Conservation (phyloP, 2,329 filamentous ascomycete genomes). For the Cladosporium cucumerinum region DNA sequence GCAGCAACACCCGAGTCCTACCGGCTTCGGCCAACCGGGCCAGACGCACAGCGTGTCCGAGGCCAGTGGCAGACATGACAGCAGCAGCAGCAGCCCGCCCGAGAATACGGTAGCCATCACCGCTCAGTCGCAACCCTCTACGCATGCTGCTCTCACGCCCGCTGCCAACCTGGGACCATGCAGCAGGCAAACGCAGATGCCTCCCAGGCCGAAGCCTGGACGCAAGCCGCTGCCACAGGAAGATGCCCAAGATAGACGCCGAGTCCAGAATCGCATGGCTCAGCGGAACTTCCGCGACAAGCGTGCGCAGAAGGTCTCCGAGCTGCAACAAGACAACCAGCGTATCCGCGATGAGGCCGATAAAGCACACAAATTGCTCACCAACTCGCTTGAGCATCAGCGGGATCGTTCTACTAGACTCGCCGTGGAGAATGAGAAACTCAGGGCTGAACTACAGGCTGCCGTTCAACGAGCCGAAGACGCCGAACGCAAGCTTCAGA, state of each 20-base stretch:
- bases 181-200: conserved; percentile 37
- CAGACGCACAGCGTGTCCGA: conserved; percentile 6
- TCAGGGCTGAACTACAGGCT: conserved; percentile 4
- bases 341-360: conserved; percentile 33
- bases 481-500: conserved; percentile 13
- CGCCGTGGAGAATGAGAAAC: not conserved
- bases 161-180: conserved; percentile 34
- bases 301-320: conserved; percentile 77
- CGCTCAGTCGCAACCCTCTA: not conserved
- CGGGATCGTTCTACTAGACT: not conserved
- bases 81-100: not conserved
- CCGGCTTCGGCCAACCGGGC: conserved; percentile 10
- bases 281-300: conserved; percentile 88
- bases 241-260: conserved; percentile 86
- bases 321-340: conserved; percentile 42
- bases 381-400: not conserved
- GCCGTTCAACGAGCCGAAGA: conserved; percentile 11
- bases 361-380: conserved; percentile 38
- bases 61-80: not conserved
- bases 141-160: not conserved
- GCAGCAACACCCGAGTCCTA: not conserved
- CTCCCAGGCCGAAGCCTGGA: conserved; percentile 61
- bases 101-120: conserved; percentile 14
- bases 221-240: conserved; percentile 77
- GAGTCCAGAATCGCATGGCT: conserved; percentile 89